These are phyloP conservation scores for Coemansia sp. DNA, from an alignment of 192 early-diverging fungal species.

Conservation along the genomic window DNA sequence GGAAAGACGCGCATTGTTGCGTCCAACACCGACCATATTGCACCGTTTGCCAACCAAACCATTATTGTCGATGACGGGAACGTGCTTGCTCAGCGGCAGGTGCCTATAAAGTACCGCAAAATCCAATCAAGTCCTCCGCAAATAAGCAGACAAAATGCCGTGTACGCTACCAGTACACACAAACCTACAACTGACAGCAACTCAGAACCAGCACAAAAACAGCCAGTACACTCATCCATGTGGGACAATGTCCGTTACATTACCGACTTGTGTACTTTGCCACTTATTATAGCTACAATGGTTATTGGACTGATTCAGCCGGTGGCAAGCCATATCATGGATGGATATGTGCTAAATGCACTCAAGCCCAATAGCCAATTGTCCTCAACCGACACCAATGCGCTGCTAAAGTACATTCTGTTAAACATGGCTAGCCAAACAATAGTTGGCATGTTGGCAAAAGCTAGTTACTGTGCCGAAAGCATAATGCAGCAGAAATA, in stretches of 20 bases:
- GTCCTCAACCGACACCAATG: background rate
- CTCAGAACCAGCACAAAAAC: background rate
- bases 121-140: background rate
- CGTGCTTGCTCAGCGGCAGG: constrained; percentile 44
- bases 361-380: constrained; percentile 15
- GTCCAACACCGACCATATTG: constrained; percentile 31
- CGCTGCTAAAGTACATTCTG: constrained; percentile 21
- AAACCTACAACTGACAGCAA: background rate
- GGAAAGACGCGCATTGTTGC: constrained; percentile 53
- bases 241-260: constrained; percentile 1
- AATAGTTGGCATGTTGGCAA: background rate
- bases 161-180: background rate
- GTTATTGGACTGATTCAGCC: background rate
- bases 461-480: constrained; percentile 4
- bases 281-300: background rate
- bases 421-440: constrained; percentile 20
- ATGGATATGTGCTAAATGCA: constrained; percentile 25
- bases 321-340: constrained; percentile 15
- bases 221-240: background rate
- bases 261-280: background rate
- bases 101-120: constrained; percentile 36
- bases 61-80: constrained; percentile 22
- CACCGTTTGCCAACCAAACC: constrained; percentile 23
- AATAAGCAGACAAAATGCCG: background rate
- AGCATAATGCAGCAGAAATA: constrained; percentile 4